A percentile compares a stretch with the other conserved stretches of the same genome.
Conservation (phyloP, 768 basidiomycete species). For the Glaciozyma antarctica region DNA sequence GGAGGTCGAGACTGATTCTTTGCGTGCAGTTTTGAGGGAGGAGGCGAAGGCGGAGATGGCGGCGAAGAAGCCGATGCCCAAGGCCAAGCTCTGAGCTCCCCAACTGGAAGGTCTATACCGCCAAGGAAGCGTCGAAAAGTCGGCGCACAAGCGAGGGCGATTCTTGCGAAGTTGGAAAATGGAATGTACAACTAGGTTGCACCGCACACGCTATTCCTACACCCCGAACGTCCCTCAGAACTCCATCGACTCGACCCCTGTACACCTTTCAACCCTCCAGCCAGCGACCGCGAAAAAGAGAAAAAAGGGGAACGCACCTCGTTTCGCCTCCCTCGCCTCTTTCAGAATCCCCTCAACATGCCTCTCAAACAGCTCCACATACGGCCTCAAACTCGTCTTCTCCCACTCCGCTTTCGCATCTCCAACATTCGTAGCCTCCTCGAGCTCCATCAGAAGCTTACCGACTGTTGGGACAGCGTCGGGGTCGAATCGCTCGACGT, state of each 20-base stretch:
- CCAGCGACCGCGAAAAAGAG: too few species aligned
- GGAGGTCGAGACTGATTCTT: too few species aligned
- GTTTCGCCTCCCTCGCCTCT: constrained; percentile 23
- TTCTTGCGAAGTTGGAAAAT: not conserved
- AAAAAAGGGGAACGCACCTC: too few species aligned
- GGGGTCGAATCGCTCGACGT: constrained; percentile 74
- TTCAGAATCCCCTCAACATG: constrained; percentile 47
- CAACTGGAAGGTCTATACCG: not conserved
- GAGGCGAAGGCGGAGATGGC: not conserved
- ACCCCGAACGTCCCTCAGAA: not conserved
- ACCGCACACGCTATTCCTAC: not conserved
- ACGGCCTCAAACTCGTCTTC: constrained; percentile 74
- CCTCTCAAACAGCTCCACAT: constrained; percentile 77
- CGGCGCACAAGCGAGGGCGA: not conserved
- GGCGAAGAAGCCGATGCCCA: not conserved
- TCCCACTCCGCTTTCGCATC: constrained; percentile 56
- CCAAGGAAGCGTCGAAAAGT: not conserved
- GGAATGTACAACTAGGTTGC: not conserved
- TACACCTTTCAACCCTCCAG: too few species aligned
- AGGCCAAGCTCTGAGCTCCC: not conserved
- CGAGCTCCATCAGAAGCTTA: constrained; percentile 71
- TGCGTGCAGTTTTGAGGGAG: not conserved
- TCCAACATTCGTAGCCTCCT: constrained; percentile 39
- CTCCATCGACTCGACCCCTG: not conserved
- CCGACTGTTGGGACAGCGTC: constrained; percentile 73